These are phyloP conservation scores for Penicillium robsamsonii DNA, from an alignment of 495 filamentous ascomycete species.

Conservation along the genomic window DNA sequence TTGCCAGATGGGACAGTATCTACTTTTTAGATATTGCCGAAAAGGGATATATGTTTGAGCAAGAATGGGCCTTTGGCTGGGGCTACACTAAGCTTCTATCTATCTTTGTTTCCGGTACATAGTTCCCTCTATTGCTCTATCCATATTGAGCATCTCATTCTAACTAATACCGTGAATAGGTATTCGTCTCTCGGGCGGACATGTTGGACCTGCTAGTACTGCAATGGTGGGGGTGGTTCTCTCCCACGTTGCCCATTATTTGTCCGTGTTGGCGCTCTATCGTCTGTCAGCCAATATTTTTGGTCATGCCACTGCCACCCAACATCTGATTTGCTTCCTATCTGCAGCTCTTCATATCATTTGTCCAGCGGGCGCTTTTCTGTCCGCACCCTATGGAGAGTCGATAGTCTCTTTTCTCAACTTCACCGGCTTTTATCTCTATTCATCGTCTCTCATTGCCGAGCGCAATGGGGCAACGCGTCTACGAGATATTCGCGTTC, in stretches of 20 bases:
- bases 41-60: slow-evolving; percentile 80
- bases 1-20: slow-evolving; percentile 89
- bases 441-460: slow-evolving; percentile 54
- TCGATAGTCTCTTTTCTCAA: slow-evolving; percentile 74
- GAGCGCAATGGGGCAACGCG: slow-evolving; percentile 19
- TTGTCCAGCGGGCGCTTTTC: slow-evolving; percentile 83
- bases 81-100: slow-evolving; percentile 57
- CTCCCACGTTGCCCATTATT: slow-evolving; percentile 69
- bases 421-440: slow-evolving; percentile 69
- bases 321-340: slow-evolving; percentile 56
- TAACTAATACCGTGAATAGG: slow-evolving; percentile 22
- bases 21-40: slow-evolving; percentile 72
- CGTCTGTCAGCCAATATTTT: slow-evolving; percentile 45
- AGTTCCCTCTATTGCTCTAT: not conserved
- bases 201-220: slow-evolving; percentile 23
- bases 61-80: slow-evolving; percentile 93
- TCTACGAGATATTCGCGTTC: slow-evolving; percentile 45
- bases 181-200: slow-evolving; percentile 24
- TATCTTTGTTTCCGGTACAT: slow-evolving; percentile 47
- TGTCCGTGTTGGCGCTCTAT: slow-evolving; percentile 71
- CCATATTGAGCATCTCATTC: not conserved
- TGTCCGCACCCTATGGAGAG: slow-evolving; percentile 85
- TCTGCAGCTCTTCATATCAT: slow-evolving; percentile 74
- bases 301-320: slow-evolving; percentile 24
- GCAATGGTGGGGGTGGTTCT: slow-evolving; percentile 59